Base-by-base conservation (phyloP, 495 filamentous ascomycete genomes). In the Daldinia decipiens region DNA sequence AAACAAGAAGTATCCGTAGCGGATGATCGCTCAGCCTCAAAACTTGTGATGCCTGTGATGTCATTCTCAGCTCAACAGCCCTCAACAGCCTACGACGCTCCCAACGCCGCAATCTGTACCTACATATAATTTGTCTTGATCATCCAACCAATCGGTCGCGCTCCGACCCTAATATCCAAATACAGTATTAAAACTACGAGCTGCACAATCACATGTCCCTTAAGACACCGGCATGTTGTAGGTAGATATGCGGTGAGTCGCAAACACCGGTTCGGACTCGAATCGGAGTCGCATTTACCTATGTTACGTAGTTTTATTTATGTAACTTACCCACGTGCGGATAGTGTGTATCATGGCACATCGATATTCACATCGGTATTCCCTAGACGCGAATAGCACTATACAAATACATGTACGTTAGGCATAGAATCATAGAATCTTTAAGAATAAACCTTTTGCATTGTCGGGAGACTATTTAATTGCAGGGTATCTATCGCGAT, bases 401-500 rank as follows among this genome's bases (percentile, higher is more conserved):
- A 12, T 52, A 27, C 17, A 19, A 27, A 27, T 27, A 29, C 3
- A 24, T 8, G 6, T 45, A 45, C 21, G 1, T 1, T 5, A 52
- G 21, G 12, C 13, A 3, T 26, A n/a, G 3, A 51, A 11, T 4
- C 24, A 3, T 24, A 27, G 2, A 24, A 27, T 52, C 19, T 17
- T 24, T 21, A 27, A 29, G 31, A 53, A 31, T 3, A 5, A 39
- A 29, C 38, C 43, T 66, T 31, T 26, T 38, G 55, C 36, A 65
- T 68, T 73, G 54, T 65, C 56, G 62, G 57, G 53, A 57, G 64
- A 73, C 61, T 67, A 75, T 47, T 19, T 47, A 47, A 47, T 60
- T 74, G 58, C 65, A 71, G 70, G 70, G 70, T 73, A 74, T 75
- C 75, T 74, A 67, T 68, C 65, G 67, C 67, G 67, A 57, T 62